phyloP scores from a whole-genome alignment of 495 filamentous ascomycete species.

The Aspergillus taichungensis region DNA sequence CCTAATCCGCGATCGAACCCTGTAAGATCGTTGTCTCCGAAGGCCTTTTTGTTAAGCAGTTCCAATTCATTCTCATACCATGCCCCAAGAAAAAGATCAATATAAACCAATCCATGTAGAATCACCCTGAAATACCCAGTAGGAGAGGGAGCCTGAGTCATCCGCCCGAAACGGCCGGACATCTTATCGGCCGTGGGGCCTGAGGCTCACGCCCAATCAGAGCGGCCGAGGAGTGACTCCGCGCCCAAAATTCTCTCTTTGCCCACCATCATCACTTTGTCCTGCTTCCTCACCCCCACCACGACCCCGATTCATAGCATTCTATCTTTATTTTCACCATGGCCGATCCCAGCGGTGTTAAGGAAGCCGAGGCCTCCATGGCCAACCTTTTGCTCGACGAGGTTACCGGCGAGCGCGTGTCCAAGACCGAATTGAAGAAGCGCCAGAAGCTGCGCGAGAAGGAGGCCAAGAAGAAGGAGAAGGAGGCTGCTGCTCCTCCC shows the following conservation, averaged over 20 bases:
- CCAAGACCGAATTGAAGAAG: constrained; percentile 91
- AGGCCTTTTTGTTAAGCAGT: background rate
- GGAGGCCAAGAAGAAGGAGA: constrained; percentile 80
- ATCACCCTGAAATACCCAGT: too few species aligned
- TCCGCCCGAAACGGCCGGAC: too few species aligned
- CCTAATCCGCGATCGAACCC: constrained; percentile 19
- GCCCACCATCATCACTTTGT: constrained; percentile 8
- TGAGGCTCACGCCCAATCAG: constrained; percentile 19
- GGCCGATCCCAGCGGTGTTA: constrained; percentile 38
- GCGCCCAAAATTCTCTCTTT: constrained; percentile 32
- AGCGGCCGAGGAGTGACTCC: constrained; percentile 16
- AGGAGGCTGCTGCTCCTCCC: constrained; percentile 65
- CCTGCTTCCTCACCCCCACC: background rate
- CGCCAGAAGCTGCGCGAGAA: constrained; percentile 83
- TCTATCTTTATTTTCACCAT: constrained; percentile 19
- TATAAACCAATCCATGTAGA: too few species aligned
- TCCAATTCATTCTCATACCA: background rate
- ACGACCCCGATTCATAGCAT: background rate
- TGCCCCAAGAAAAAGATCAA: too few species aligned
- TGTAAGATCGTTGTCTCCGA: background rate
- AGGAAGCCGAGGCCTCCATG: constrained; percentile 53
- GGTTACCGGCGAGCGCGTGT: constrained; percentile 73
- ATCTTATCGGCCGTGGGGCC: too few species aligned
- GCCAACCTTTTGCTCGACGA: constrained; percentile 76
- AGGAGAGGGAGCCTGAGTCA: too few species aligned